Base-by-base conservation (phyloP, 768 basidiomycete genomes). In the Panaeolus papilionaceus region DNA sequence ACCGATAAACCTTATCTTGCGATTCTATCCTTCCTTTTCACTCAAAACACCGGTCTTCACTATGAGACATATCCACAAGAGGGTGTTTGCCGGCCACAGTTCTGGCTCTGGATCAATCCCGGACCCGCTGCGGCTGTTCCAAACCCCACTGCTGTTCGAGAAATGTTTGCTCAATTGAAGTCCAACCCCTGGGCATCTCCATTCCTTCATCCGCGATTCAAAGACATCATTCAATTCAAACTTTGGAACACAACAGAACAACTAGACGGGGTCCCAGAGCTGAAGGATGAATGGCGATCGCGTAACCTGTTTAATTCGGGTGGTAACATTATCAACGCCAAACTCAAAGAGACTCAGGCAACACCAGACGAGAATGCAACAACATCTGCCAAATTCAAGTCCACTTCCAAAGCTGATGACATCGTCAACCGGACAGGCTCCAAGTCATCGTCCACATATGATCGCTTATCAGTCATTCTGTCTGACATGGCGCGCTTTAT, bases 201-300 rank as follows among this genome's bases (percentile, higher is more conserved):
- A 1, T 96, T 99, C 84, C 82, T 99, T 38, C 95, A 99, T 77
- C 91, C 89, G 11, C 86, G 95, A 58, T 99, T 99, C 83, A 89
- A 91, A 73, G 93, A 95, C 68, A 88, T 95, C 49, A 92, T 99
- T 76, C 89, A 93, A 76, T 99, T 99, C 84, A 95, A 92, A 76
- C 84, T 98, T 71, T 99, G 97, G 97, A 99, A 99, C 76, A 98
- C 97, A 38, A 98, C 96, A 0, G 96, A 97, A 72, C 96, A 98
- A 74, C 83, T 99, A 61, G 97, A 99, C 72, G 92, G 92, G 40
- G 83, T 97, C 2, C 90, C 93, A 0, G 97, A 99, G 77, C 81
- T 99, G 51, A 90, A 89, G 72, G 88, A 94, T 62, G 94, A 96
- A 75, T 99, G 97, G 97, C 84, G 97, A 64, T 83, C 83, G 20